Evolutionary conservation across 805 yeast species (phyloP).

Genomic region (Wickerhamiella siamensis): DNA sequence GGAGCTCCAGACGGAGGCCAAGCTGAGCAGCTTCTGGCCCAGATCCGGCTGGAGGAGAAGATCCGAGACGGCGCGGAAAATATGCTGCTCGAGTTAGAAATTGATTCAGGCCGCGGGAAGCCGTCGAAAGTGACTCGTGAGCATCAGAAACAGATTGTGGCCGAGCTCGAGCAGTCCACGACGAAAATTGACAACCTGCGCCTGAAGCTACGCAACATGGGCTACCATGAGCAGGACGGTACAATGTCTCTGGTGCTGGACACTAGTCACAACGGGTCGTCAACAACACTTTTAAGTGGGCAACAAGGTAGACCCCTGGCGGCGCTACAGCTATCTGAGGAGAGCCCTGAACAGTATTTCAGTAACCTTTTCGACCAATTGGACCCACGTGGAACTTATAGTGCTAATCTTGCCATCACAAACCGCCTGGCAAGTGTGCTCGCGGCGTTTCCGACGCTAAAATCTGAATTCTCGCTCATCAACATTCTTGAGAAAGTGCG

Average conservation of each 20-base stretch:
- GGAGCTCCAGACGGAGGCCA: neutral
- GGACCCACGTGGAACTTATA: constrained; percentile 6
- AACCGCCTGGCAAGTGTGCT: constrained; percentile 9
- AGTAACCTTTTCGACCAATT: constrained; percentile 8
- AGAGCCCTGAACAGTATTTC: constrained; percentile 1
- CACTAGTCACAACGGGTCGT: neutral
- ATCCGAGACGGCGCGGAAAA: constrained; percentile 27
- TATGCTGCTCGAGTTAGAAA: constrained; percentile 22
- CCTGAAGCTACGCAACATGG: constrained; percentile 35
- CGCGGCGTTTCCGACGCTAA: constrained; percentile 8
- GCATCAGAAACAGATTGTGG: constrained; percentile 9
- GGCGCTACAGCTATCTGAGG: neutral
- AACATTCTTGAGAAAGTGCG: constrained; percentile 35
- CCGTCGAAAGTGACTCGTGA: neutral
- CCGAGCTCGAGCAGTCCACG: constrained; percentile 15
- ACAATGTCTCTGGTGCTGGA: constrained; percentile 39
- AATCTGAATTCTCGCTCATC: constrained; percentile 16
- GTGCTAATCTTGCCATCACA: constrained; percentile 6
- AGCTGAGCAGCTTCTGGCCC: constrained; percentile 18
- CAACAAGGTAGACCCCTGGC: neutral
- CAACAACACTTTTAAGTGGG: neutral
- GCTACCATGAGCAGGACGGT: constrained; percentile 18
- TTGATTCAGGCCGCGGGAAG: neutral
- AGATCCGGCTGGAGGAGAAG: constrained; percentile 25
- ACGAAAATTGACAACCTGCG: constrained; percentile 9